Percentiles rank a stretch among this genome's conserved stretches.
phyloP scores from a whole-genome alignment of 2,329 filamentous ascomycete genomes.

The Fusarium virguliforme region DNA sequence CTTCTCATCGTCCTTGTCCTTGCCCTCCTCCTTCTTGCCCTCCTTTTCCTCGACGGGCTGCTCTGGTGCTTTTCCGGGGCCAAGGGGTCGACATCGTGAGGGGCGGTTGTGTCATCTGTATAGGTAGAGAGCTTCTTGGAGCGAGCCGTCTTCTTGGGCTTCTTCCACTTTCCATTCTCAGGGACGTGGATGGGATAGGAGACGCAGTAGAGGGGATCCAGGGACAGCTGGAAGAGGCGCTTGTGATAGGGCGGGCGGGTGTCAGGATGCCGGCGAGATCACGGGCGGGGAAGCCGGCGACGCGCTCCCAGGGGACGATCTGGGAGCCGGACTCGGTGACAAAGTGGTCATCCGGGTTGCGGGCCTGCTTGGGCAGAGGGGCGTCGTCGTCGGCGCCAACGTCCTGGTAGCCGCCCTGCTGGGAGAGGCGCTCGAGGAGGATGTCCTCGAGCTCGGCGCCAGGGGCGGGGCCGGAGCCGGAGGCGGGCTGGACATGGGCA shows the following conservation, averaged over 20 bases:
- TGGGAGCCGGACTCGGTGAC: constrained; percentile 71
- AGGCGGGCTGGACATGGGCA: constrained; percentile 64
- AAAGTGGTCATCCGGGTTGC: constrained; percentile 70
- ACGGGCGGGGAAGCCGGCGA: constrained; percentile 81
- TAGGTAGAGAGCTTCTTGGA: constrained; percentile 56
- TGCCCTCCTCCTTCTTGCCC: constrained; percentile 51
- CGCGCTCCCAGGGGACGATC: constrained; percentile 78
- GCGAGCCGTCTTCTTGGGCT: constrained; percentile 69
- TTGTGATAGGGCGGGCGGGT: constrained; percentile 85
- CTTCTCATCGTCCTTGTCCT: constrained; percentile 69
- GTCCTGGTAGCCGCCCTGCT: constrained; percentile 55
- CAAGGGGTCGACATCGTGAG: constrained; percentile 52
- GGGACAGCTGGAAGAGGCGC: constrained; percentile 83
- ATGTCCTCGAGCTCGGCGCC: constrained; percentile 66
- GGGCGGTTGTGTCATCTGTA: constrained; percentile 52
- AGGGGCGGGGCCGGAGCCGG: constrained; percentile 55
- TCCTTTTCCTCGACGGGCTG: constrained; percentile 50
- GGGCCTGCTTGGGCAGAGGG: constrained; percentile 63
- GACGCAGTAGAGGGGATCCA: constrained; percentile 85
- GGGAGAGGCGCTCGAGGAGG: constrained; percentile 64
- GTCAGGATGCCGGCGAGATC: constrained; percentile 86
- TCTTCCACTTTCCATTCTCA: constrained; percentile 85
- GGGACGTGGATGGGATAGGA: constrained; percentile 88
- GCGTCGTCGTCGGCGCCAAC: constrained; percentile 55
- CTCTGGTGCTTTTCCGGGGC: constrained; percentile 49